These are phyloP conservation scores for Russula lepida DNA, from an alignment of 768 basidiomycete genomes.

Conservation along the genomic window DNA sequence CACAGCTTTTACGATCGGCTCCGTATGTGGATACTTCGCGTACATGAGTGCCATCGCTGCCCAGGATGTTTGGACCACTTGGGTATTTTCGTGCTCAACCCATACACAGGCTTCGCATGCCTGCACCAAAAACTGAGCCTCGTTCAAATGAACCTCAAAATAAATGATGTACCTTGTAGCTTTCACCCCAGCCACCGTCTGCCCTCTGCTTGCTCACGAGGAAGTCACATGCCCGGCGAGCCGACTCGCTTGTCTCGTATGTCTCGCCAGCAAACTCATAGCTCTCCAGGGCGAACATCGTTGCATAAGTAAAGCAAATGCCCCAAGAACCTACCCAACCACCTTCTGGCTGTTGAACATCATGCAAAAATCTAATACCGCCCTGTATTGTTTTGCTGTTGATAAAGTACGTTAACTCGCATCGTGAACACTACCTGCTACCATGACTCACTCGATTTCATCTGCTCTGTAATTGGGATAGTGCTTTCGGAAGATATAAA, in stretches of 20 bases:
- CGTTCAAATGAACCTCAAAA: background rate
- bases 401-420: background rate
- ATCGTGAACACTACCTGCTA: background rate
- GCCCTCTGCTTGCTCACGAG: constrained; percentile 70
- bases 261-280: constrained; percentile 85
- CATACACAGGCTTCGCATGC: constrained; percentile 73
- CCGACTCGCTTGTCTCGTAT: constrained; percentile 61
- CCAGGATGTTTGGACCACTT: constrained; percentile 92
- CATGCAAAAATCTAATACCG: constrained; percentile 78
- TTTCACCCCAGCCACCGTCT: constrained; percentile 99
- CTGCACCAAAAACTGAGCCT: too few relatives aligned
- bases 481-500: constrained; percentile 76
- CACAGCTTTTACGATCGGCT: constrained; percentile 73
- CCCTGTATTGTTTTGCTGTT: constrained; percentile 50
- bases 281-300: constrained; percentile 90
- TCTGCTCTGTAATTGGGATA: constrained; percentile 67
- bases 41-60: constrained; percentile 88
- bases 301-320: constrained; percentile 97
- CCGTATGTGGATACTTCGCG: constrained; percentile 70
- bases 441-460: constrained; percentile 63
- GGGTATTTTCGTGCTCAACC: constrained; percentile 75
- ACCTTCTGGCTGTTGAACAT: constrained; percentile 71
- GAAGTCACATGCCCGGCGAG: constrained; percentile 75
- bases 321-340: constrained; percentile 97
- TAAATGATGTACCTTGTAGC: constrained; percentile 64